Evolutionary conservation across 768 basidiomycete genomes (phyloP), one percentile per base, ranked within the genome.

Genomic region (Suillus placidus): DNA sequence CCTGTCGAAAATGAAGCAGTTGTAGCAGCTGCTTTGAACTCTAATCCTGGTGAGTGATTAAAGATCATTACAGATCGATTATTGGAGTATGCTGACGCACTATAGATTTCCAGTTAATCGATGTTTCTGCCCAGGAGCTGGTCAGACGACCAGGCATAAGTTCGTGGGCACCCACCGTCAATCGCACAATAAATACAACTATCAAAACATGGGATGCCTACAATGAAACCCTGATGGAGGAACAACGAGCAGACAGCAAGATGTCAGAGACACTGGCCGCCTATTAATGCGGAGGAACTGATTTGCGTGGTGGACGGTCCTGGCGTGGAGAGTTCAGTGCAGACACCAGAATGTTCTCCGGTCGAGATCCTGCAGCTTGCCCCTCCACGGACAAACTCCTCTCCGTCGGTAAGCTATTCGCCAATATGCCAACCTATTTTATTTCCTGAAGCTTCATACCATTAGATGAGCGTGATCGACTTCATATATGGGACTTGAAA

Each of bases 1-100:
- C 97, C 97, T 1, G 85, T 95, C 14, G 97, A 99, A 78, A 98
- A 99, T 74, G 97, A 99, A 76, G 94, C 97, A 9, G 97, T 99
- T 67, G 82, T 99, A 40, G 90, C 93, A 1, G 89, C 92, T 52
- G 95, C 93, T 0, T 82, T 99, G 45, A 87, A 86, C 66, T 76
- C 82, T 1, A 86, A 90, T 66, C 84, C 87, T 30, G 92, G 95
- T 91, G 49, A 62, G 81, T 26, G 23, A 74, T 47, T 8, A 13
- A 6, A 12, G 60, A 13, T 55, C 43, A 12, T 43, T 60, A 35
- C 61, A 45, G n/a, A 42, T 47, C 52, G 26, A 49, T 18, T 45
- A 26, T 40, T 45, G 18, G 37, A 51, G 30, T 43, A 16, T 60
- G 14, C 60, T 49, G 38, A 49, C 23, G 13, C 8, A 4, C 30